Evolutionary conservation across 2,329 filamentous ascomycete genomes (phyloP).

Genomic region (Leptosphaerulina australis): DNA sequence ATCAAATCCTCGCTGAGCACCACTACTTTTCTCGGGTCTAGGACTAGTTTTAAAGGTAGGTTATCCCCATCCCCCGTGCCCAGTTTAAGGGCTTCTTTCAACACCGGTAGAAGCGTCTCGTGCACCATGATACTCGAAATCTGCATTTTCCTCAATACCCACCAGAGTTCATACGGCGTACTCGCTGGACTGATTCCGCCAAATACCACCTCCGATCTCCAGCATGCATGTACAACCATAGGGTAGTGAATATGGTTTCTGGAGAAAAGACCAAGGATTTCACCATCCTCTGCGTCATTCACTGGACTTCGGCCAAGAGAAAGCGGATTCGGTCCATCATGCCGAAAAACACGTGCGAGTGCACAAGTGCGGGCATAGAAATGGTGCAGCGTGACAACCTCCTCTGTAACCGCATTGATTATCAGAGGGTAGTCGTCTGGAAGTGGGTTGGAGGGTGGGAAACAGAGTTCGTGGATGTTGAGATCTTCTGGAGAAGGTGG

Average conservation of each 20-base stretch:
- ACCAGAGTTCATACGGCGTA: constrained; percentile 43
- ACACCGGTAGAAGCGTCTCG: constrained; percentile 34
- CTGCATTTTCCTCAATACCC: constrained; percentile 42
- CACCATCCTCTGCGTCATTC: constrained; percentile 35
- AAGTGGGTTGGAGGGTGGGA: constrained; percentile 32
- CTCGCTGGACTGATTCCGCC: constrained; percentile 41
- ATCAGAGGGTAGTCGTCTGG: constrained; percentile 40
- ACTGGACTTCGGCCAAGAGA: constrained; percentile 25
- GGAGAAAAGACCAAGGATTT: constrained; percentile 38
- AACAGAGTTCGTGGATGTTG: constrained; percentile 42
- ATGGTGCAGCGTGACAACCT: constrained; percentile 34
- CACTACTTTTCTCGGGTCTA: constrained; percentile 33
- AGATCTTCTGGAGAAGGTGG: constrained; percentile 33
- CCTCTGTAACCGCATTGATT: constrained; percentile 36
- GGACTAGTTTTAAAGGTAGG: constrained; percentile 26
- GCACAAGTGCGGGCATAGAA: constrained; percentile 36
- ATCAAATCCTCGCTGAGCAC: constrained; percentile 34
- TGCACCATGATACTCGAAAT: constrained; percentile 38
- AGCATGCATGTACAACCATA: constrained; percentile 40
- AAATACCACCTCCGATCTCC: constrained; percentile 37
- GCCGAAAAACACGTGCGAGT: constrained; percentile 34
- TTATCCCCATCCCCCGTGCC: constrained; percentile 33
- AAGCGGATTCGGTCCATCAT: constrained; percentile 40
- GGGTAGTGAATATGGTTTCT: constrained; percentile 43
- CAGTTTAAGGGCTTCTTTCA: constrained; percentile 34